A percentile compares a stretch with the other conserved stretches of the same genome.
Evolutionary conservation across 129 eudicot species (phyloP).

Genomic region (Tagetes patula): DNA sequence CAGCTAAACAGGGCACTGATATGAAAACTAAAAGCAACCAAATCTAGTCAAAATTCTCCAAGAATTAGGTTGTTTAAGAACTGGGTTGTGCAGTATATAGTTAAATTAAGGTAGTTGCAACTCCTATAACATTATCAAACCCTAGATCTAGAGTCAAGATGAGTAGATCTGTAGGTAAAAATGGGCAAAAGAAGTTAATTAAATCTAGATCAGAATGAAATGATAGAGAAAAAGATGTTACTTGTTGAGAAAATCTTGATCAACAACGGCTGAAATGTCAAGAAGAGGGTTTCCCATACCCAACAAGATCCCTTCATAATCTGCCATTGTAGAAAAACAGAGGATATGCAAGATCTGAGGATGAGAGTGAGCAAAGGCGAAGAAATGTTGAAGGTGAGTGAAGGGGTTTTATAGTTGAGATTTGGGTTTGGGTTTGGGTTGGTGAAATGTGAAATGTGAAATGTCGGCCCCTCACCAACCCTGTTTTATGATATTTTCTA

Average conservation of each 20-base stretch:
- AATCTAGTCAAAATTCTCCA: background rate
- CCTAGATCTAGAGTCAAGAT: conserved; percentile 24
- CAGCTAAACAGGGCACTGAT: background rate
- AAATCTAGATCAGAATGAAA: conserved; percentile 19
- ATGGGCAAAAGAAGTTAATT: background rate
- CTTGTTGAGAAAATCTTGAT: conserved; percentile 69
- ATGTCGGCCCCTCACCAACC: conserved; percentile 32
- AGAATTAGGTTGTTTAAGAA: background rate
- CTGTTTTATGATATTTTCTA: background rate
- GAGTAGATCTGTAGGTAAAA: conserved; percentile 25
- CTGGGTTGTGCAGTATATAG: background rate
- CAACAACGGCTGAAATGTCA: conserved; percentile 82
- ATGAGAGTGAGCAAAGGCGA: conserved; percentile 15
- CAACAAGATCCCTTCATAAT: conserved; percentile 56
- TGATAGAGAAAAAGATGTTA: conserved; percentile 19
- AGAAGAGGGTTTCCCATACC: conserved; percentile 97
- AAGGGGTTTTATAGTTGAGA: conserved; percentile 16
- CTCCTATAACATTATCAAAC: background rate
- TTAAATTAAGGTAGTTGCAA: conserved; percentile 6
- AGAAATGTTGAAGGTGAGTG: conserved; percentile 27
- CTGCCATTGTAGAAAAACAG: conserved; percentile 27
- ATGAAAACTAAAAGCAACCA: background rate
- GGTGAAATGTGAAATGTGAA: conserved; percentile 19
- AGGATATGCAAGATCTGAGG: conserved; percentile 22
- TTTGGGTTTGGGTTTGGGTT: conserved; percentile 23